phyloP scores from a whole-genome alignment of 768 basidiomycete species.

The Leccinum subgranulosum region DNA sequence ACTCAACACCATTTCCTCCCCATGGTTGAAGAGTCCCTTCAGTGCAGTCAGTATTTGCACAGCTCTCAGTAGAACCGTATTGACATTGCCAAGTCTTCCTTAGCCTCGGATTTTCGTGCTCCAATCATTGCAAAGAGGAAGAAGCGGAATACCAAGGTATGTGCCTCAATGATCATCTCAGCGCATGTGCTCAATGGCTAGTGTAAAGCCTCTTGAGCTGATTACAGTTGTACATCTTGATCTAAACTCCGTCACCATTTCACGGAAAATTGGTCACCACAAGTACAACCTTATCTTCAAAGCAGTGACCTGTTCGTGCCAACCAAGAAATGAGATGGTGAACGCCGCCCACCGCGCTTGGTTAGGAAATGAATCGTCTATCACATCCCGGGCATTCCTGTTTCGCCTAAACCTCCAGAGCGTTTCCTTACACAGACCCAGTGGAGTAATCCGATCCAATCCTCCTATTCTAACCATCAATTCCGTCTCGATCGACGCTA shows the following conservation, averaged over 20 bases:
- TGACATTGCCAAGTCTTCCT: conserved; percentile 18
- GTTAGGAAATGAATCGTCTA: conserved; percentile 47
- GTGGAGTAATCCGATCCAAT: conserved; percentile 28
- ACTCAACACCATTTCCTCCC: conserved; percentile 13
- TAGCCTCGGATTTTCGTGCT: conserved; percentile 13
- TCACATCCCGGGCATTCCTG: conserved; percentile 43
- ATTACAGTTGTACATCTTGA: conserved; percentile 43
- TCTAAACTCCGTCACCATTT: conserved; percentile 47
- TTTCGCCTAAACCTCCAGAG: conserved; percentile 42
- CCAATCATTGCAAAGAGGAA: conserved; percentile 12
- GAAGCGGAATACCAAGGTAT: conserved; percentile 21
- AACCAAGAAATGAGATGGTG: conserved; percentile 45
- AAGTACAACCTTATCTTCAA: conserved; percentile 45
- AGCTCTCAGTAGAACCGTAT: not conserved
- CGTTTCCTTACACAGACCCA: conserved; percentile 44
- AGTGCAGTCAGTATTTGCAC: conserved; percentile 16
- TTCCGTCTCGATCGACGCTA: conserved; percentile 24
- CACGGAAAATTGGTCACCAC: conserved; percentile 32
- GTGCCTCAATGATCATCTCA: not conserved
- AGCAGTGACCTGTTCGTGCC: conserved; percentile 38
- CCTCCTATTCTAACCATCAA: conserved; percentile 35
- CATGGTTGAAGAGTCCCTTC: conserved; percentile 30
- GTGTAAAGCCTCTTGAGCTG: conserved; percentile 19
- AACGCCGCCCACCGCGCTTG: conserved; percentile 48
- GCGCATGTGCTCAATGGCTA: not conserved